Evolutionary conservation across 1,284 basidiomycete species (phyloP), one percentile per base, ranked within the genome.

Genomic region (Erythrobasidium hasegawianum): DNA sequence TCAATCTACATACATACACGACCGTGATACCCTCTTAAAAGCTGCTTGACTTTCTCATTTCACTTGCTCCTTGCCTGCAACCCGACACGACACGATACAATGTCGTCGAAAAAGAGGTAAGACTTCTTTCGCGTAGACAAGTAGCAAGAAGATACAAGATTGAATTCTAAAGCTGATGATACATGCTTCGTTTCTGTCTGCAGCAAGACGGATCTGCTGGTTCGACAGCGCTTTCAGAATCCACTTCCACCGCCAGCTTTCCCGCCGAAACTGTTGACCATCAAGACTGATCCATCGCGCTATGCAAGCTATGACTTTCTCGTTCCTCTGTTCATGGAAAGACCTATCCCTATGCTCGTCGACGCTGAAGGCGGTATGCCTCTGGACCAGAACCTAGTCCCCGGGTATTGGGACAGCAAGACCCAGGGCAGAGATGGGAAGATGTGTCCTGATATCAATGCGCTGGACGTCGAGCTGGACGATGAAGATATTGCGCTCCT

Each of bases 361-460:
- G 93, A 97, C 73, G 88, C 89, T 1, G 93, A 97, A 76, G 87
- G 87, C 74, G 93, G 93, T 1, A 94, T 97, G 90, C 91, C 92
- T 0, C 79, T 97, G 22, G 89, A 96, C 47, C 62, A 57, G 56
- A 65, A 58, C 33, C 27, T 65, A 13, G 62, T 65, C 75, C 78
- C 95, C 55, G 87, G 88, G 24, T 82, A 83, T 67, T 93, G 86
- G 82, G 86, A 88, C 55, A 87, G 85, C 39, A 78, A 90, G 18
- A 91, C 57, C 10, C 59, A 90, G 89, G 86, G 88, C 59, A 87
- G 89, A 53, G 83, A 83, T 53, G 86, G 81, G 10, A 20, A 47
- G 2, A 59, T 55, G 83, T 86, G 73, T 86, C 83, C 61, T 81
- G 89, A 62, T 55, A 16, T 67, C 22, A 33, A 13, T 8, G 38